Conservation (phyloP, 116 monocot species). For the Thalassia testudinum region DNA sequence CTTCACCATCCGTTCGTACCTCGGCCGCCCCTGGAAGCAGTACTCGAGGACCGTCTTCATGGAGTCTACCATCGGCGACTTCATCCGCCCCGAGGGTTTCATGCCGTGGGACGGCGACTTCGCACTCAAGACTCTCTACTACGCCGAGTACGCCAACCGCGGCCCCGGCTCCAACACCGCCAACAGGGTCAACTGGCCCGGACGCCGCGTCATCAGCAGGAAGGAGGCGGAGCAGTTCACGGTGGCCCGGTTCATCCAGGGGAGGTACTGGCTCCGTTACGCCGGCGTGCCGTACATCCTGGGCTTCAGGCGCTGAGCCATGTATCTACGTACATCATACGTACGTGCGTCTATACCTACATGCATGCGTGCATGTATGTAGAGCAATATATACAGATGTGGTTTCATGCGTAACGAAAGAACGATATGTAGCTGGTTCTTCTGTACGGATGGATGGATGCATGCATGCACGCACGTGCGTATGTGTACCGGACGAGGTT, state of each 20-base stretch:
- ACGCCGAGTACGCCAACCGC: constrained; percentile 75
- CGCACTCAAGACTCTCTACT: constrained; percentile 39
- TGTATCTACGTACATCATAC: no score
- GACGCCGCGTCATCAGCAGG: constrained; percentile 30
- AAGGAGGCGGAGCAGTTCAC: constrained; percentile 34
- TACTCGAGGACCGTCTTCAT: constrained; percentile 57
- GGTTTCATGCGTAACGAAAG: no score
- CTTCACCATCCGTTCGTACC: constrained; percentile 42
- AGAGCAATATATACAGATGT: no score
- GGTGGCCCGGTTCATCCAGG: constrained; percentile 20
- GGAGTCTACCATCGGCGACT: constrained; percentile 64
- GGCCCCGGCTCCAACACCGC: constrained; percentile 40
- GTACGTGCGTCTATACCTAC: no score
- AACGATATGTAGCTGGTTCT: no score
- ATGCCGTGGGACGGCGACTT: constrained; percentile 44
- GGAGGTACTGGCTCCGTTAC: constrained; percentile 25
- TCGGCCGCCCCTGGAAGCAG: constrained; percentile 91
- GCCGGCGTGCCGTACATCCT: constrained; percentile 16
- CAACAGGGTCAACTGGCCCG: constrained; percentile 43
- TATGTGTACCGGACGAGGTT: no score
- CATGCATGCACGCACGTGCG: no score
- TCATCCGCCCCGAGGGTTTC: constrained; percentile 68
- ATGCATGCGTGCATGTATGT: no score
- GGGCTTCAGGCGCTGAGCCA: constrained; percentile 15
- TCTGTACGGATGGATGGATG: no score